Base-by-base conservation (phyloP, 2,329 filamentous ascomycete species). In the Thelonectria blattea region DNA sequence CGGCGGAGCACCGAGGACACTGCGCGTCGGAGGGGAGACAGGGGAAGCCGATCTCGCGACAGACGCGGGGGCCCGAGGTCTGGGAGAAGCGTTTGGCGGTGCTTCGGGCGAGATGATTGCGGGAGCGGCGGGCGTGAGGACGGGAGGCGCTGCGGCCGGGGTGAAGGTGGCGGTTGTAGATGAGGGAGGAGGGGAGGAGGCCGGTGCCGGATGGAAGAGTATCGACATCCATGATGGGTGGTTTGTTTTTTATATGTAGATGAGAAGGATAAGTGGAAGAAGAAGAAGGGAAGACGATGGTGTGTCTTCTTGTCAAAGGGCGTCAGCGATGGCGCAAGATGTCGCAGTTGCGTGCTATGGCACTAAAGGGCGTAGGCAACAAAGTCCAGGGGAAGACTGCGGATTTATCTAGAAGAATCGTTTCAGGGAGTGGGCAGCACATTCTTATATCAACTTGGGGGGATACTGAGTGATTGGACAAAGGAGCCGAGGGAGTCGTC, bases 61-160 rank as follows among this genome's bases (percentile, higher is more conserved):
- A 72, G 17, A 65, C n/a, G 17, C 59, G 56, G 17, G 58, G 48
- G 37, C 62, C 56, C 37, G 58, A 64, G 50, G 47, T 48, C n/a
- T 68, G 65, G 15, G 67, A 68, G 45, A 73, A 67, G 15, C 70
- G 72, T 60, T 75, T 75, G 17, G 73, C 73, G 41, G 69, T 68
- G 47, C 69, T 71, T 55, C 74, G 74, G 56, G 75, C 62, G 30
- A 73, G 64, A 56, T 75, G 69, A 52, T 71, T 73, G 52, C 64
- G 68, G 5, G 68, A 67, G 20, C 63, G 69, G 15, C 67, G 64
- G 11, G 56, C 49, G n/a, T 62, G 52, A 10, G 61, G 55, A 30
- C 56, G 68, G n/a, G 53, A n/a, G 14, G 41, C 20, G 14, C 54
- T 65, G 30, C 57, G 49, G 6, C 39, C 50, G 3, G 57, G 20